Evolutionary conservation across 768 basidiomycete species (phyloP).

Genomic region (Hortiboletus flavorubellus): DNA sequence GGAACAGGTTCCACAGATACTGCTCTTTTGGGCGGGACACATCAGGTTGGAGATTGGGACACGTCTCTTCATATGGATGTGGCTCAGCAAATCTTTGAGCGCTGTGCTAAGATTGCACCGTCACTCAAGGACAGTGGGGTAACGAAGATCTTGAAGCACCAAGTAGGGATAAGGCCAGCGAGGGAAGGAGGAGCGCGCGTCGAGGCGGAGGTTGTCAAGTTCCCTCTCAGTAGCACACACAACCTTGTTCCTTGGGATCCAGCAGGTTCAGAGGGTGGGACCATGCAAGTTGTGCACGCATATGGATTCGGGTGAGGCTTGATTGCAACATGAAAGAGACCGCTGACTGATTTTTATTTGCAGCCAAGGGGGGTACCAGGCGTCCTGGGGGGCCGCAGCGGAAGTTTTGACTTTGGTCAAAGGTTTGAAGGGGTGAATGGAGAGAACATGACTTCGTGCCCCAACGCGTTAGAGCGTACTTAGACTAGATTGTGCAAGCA

Average conservation of each 20-base stretch:
- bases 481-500: constrained; percentile 3
- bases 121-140: constrained; percentile 30
- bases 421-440: neutral
- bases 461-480: constrained; percentile 19
- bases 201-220: constrained; percentile 42
- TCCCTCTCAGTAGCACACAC: constrained; percentile 31
- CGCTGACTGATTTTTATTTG: constrained; percentile 11
- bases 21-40: constrained; percentile 58
- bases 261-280: constrained; percentile 18
- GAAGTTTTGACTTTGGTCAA: constrained; percentile 36
- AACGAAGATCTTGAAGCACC: constrained; percentile 48
- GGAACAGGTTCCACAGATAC: constrained; percentile 39
- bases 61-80: constrained; percentile 41
- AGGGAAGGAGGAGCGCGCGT: constrained; percentile 55
- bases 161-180: constrained; percentile 57
- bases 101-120: constrained; percentile 42
- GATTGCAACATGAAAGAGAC: neutral
- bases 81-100: constrained; percentile 44
- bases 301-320: constrained; percentile 54
- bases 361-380: constrained; percentile 38
- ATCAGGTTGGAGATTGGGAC: constrained; percentile 47
- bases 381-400: constrained; percentile 43
- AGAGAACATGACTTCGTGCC: constrained; percentile 33
- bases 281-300: constrained; percentile 47
- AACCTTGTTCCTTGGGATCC: constrained; percentile 16